Evolutionary conservation across 805 yeast species (phyloP).

Genomic region (Saccharomycopsis selenospora): DNA sequence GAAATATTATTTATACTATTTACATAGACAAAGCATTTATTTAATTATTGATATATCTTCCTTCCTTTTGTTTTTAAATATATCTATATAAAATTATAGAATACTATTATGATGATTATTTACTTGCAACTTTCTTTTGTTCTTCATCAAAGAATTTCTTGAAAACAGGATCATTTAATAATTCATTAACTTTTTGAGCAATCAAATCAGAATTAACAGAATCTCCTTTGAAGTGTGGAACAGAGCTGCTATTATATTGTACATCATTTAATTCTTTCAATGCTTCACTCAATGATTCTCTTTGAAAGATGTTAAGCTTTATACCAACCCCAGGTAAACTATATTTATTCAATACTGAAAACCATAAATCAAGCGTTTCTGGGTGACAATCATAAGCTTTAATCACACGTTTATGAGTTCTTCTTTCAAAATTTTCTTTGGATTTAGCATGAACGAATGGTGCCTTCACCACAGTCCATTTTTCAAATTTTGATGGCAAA

Average conservation of each 20-base stretch:
- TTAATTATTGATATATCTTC: no score
- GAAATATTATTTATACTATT: no score
- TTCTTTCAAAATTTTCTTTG: conserved; percentile 89
- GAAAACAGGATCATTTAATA: conserved; percentile 56
- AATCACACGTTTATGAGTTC: conserved; percentile 68
- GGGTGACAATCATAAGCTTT: conserved; percentile 79
- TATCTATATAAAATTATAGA: no score
- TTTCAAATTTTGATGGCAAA: conserved; percentile 62
- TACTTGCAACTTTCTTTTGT: conserved; percentile 3
- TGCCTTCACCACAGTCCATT: conserved; percentile 89
- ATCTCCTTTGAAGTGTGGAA: conserved; percentile 19
- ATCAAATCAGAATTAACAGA: conserved; percentile 32
- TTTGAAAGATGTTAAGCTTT: conserved; percentile 57
- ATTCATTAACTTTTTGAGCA: conserved; percentile 52
- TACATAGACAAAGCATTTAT: no score
- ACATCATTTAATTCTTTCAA: conserved; percentile 33
- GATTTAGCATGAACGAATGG: conserved; percentile 93
- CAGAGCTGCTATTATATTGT: conserved; percentile 22
- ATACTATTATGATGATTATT: no score
- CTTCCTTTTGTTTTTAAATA: no score
- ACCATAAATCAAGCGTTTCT: conserved; percentile 75
- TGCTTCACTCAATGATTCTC: conserved; percentile 41
- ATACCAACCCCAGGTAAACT: conserved; percentile 77
- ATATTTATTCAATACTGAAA: conserved; percentile 71
- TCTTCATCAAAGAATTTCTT: conserved; percentile 26